A percentile compares a stretch with the other conserved stretches of the same genome.
These are phyloP conservation scores for Dictyostelium purpureum DNA, from an alignment of 78 protist genomes.

Conservation along the genomic window DNA sequence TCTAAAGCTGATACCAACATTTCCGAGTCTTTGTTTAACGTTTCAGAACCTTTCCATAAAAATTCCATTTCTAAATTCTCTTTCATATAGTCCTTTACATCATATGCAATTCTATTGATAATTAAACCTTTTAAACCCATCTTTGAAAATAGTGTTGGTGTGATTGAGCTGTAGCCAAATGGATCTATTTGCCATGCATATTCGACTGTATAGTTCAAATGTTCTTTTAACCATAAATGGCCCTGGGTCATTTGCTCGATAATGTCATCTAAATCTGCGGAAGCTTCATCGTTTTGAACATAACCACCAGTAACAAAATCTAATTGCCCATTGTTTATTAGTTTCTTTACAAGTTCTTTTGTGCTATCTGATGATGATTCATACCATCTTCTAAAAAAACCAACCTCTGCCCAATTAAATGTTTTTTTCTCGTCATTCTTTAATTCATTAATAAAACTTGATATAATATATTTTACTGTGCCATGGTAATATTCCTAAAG, in stretches of 20 bases:
- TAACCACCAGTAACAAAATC: slow-evolving; percentile 87
- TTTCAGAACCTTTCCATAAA: slow-evolving; percentile 80
- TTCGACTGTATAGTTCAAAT: slow-evolving; percentile 47
- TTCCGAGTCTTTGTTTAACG: not conserved
- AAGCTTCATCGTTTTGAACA: slow-evolving; percentile 90
- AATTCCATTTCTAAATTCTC: slow-evolving; percentile 70
- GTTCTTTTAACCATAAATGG: slow-evolving; percentile 52
- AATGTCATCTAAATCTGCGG: slow-evolving; percentile 1
- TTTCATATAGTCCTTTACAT: not conserved
- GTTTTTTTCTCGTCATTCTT: not conserved
- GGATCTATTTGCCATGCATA: slow-evolving; percentile 91
- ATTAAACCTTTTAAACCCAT: slow-evolving; percentile 71
- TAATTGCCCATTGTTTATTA: slow-evolving; percentile 54
- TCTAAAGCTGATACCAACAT: slow-evolving; percentile 68
- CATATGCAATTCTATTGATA: slow-evolving; percentile 66
- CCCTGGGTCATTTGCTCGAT: slow-evolving; percentile 90
- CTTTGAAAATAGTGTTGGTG: slow-evolving; percentile 19
- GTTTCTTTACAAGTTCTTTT: not conserved
- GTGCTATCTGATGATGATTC: not conserved
- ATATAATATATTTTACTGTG: not conserved
- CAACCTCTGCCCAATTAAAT: slow-evolving; percentile 9
- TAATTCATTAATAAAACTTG: too few relatives aligned
- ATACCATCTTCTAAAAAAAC: slow-evolving; percentile 83
- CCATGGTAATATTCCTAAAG: not conserved
- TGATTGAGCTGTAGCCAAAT: slow-evolving; percentile 82